Evolutionary conservation across 2,329 filamentous ascomycete genomes (phyloP), one percentile per base, ranked within the genome.

Genomic region (Alternaria solani): DNA sequence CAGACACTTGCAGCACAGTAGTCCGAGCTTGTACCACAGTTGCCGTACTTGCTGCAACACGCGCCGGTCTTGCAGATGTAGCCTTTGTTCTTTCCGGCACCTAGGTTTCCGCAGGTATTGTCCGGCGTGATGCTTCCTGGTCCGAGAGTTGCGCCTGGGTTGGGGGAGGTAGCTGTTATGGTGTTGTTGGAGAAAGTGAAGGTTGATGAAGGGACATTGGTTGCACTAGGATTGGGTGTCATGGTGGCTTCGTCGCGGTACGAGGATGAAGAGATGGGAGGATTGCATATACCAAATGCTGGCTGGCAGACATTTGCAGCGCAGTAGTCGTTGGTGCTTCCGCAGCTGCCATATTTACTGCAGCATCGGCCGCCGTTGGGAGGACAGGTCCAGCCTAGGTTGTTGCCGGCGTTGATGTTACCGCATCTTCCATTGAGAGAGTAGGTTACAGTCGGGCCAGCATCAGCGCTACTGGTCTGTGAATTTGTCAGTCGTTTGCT

Each of bases 381-480:
- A 28, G 59, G 59, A 30, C 59, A 62, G 1, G 55, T 62, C 55
- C 55, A 62, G 26, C 59, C 59, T 12, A 59, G 30, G 12, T 62
- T 62, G 3, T 44, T 46, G 44, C 59, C 59, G 18, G 59, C 59
- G 39, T 51, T 55, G 55, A 59, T 55, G 23, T 58, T 58, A 12
- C 59, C 59, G 52, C 59, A 62, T 32, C 38, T 47, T 47, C 59
- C 59, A 36, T 62, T 62, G 38, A 55, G 55, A 46, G 59, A 62
- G 38, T 57, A 61, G 12, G 44, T 38, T 2, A 41, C n/a, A 14
- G 47, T 57, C 23, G 58, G 53, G 30, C 39, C 47, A 36, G 53
- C 25, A 3, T 55, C 51, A 25, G 36, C 43, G 44, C 48, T 34
- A 9, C 7, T 7, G 0, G 12, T 14, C 32, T 36, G 32, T 16